A percentile compares a stretch with the other conserved stretches of the same genome.
phyloP scores from a whole-genome alignment of 2,329 filamentous ascomycete genomes.

The Trichoderma sp. region DNA sequence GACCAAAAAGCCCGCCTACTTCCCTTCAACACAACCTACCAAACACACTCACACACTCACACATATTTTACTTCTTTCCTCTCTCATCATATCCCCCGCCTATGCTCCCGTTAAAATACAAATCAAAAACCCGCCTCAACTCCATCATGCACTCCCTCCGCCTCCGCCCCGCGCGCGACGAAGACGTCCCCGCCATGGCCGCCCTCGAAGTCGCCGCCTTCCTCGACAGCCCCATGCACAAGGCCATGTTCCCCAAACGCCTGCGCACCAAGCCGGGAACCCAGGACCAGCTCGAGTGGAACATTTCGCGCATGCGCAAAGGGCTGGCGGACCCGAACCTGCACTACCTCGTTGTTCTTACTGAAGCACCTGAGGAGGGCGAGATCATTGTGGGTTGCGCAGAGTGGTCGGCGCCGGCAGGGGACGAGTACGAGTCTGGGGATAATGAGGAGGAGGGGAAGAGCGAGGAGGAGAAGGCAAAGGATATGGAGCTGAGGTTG shows the following conservation, averaged over 20 bases:
- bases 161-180: slow-evolving; percentile 15
- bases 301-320: slow-evolving; percentile 11
- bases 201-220: slow-evolving; percentile 20
- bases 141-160: slow-evolving; percentile 16
- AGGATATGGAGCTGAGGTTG: slow-evolving; percentile 8
- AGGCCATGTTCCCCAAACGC: slow-evolving; percentile 20
- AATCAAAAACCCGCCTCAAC: neutral
- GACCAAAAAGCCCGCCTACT: neutral
- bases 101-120: neutral
- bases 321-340: slow-evolving; percentile 1
- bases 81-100: neutral
- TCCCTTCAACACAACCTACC: neutral
- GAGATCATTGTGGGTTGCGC: slow-evolving; percentile 20
- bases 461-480: slow-evolving; percentile 2
- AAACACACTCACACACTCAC: neutral
- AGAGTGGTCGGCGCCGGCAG: slow-evolving; percentile 18
- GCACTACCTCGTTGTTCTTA: slow-evolving; percentile 12
- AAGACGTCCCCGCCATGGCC: slow-evolving; percentile 20
- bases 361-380: neutral
- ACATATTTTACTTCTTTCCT: neutral
- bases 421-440: neutral
- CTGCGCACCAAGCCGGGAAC: slow-evolving; percentile 21
- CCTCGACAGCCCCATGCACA: slow-evolving; percentile 20
- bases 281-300: slow-evolving; percentile 21
- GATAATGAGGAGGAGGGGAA: slow-evolving; percentile 4